Base-by-base conservation (phyloP, 2,329 filamentous ascomycete species). In the Epichloe bromicola region DNA sequence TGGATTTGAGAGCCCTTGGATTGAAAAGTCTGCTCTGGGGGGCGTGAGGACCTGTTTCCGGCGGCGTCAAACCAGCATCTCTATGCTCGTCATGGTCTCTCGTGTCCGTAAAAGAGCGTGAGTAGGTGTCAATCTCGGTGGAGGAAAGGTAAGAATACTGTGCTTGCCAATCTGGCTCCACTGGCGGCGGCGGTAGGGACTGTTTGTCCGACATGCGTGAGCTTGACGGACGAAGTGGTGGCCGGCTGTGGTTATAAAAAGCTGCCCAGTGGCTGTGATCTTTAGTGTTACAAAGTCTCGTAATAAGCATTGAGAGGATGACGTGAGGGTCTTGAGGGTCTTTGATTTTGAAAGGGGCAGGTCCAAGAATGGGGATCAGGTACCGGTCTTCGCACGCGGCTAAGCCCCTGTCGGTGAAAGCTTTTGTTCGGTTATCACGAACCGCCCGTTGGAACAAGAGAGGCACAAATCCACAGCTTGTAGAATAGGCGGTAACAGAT, bases 141-240 rank as follows among this genome's bases (percentile, higher is more conserved):
- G 70, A 69, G 33, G 73, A 66, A 51, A 74, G 64, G 58, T 74
- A 75, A 23, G 74, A 71, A 63, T 76, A 76, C 62, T 75, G 73
- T 54, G 72, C 72, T 63, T 75, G 75, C 76, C 76, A 79, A 65
- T 76, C 74, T 58, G 74, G 69, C 68, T 76, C 74, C 61, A 74
- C 71, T 60, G 74, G 71, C 64, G 75, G 64, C 57, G 75, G 64
- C 57, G 73, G 70, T 54, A 70, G 60, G 61, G 75, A 72, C 67
- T 74, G 78, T 60, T 68, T 64, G 67, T 73, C 76, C 69, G 76
- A 78, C 76, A 80, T 80, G 67, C 75, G 76, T 71, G 72, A 65
- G 59, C 69, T 67, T 54, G 70, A 64, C 51, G 69, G 60, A 58
- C 72, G 73, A 59, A 68, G 67, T 57, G 71, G 67, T 52, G 67